Conservation (phyloP, 352 stramenopile species). For the Ochromonadaceae sp. region DNA sequence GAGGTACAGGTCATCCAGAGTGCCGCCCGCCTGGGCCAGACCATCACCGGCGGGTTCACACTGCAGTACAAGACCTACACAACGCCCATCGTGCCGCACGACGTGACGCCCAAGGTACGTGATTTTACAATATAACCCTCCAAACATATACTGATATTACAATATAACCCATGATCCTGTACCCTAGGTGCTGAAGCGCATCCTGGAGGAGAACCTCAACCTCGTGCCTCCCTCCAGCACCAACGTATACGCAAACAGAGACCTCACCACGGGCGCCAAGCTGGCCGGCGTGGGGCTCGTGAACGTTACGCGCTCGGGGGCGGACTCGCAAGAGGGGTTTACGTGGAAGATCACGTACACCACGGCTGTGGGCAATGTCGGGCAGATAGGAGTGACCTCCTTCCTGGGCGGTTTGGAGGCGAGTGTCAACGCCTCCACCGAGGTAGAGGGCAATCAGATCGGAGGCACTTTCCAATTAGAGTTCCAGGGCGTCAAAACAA, state of each 20-base stretch:
- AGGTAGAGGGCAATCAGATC: conserved; percentile 61
- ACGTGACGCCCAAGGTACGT: conserved; percentile 47
- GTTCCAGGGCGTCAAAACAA: conserved; percentile 47
- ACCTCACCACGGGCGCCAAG: conserved; percentile 41
- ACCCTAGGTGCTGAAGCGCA: conserved; percentile 30
- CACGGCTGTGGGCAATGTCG: conserved; percentile 55
- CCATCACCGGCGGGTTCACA: conserved; percentile 54
- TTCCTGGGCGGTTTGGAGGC: conserved; percentile 50
- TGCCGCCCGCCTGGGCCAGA: conserved; percentile 52
- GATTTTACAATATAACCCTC: too few relatives aligned
- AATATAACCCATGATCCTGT: conserved; percentile 24
- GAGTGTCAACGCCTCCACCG: conserved; percentile 39
- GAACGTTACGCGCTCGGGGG: conserved; percentile 13
- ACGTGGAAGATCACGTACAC: conserved; percentile 75
- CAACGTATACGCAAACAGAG: conserved; percentile 36
- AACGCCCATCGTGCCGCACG: conserved; percentile 43
- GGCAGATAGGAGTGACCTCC: conserved; percentile 48
- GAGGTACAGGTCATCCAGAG: conserved; percentile 78
- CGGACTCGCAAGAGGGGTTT: conserved; percentile 45
- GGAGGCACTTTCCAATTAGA: conserved; percentile 57
- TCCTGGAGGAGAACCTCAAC: conserved; percentile 44
- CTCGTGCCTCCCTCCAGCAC: conserved; percentile 25
- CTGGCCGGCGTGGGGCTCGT: conserved; percentile 31
- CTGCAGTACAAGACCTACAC: conserved; percentile 33
- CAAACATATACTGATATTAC: too few relatives aligned